Percentiles rank a stretch among this genome's conserved stretches.
These are phyloP conservation scores for Yarrowia alimentaria DNA, from an alignment of 805 yeast species.

Conservation along the genomic window DNA sequence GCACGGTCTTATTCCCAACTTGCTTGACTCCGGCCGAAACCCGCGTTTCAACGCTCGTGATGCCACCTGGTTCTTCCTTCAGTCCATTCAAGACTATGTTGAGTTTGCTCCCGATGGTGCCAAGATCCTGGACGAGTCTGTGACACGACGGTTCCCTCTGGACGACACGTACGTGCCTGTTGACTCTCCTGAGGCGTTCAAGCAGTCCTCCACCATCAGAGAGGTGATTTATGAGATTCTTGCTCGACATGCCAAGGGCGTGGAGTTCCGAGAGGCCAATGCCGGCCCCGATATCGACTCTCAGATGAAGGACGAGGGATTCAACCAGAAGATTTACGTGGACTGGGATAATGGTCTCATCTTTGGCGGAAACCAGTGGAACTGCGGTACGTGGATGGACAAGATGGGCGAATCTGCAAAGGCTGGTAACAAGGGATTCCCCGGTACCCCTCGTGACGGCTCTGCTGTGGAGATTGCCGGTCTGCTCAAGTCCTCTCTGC, in stretches of 20 bases:
- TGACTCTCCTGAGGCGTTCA: slow-evolving; percentile 73
- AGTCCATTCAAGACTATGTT: slow-evolving; percentile 83
- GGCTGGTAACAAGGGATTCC: slow-evolving; percentile 85
- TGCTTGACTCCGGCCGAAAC: slow-evolving; percentile 87
- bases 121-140: slow-evolving; percentile 63
- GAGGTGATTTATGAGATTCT: slow-evolving; percentile 82
- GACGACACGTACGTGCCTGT: slow-evolving; percentile 74
- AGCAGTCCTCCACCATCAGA: slow-evolving; percentile 63
- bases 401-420: slow-evolving; percentile 93
- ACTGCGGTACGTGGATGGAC: slow-evolving; percentile 99
- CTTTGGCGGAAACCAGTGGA: slow-evolving; percentile 86
- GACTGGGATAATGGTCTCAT: slow-evolving; percentile 89
- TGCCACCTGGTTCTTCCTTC: slow-evolving; percentile 93
- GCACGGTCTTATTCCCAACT: slow-evolving; percentile 92
- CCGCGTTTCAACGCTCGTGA: slow-evolving; percentile 96
- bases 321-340: slow-evolving; percentile 73
- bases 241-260: slow-evolving; percentile 84
- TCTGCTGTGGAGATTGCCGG: slow-evolving; percentile 94
- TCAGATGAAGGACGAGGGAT: slow-evolving; percentile 91
- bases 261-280: slow-evolving; percentile 87
- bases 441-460: slow-evolving; percentile 98
- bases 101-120: slow-evolving; percentile 65
- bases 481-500: slow-evolving; percentile 72
- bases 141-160: slow-evolving; percentile 80
- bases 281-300: slow-evolving; percentile 87